A percentile compares a stretch with the other conserved stretches of the same genome.
Conservation (phyloP, 192 early-diverging fungal species). For the Haplosporangium gracile region DNA sequence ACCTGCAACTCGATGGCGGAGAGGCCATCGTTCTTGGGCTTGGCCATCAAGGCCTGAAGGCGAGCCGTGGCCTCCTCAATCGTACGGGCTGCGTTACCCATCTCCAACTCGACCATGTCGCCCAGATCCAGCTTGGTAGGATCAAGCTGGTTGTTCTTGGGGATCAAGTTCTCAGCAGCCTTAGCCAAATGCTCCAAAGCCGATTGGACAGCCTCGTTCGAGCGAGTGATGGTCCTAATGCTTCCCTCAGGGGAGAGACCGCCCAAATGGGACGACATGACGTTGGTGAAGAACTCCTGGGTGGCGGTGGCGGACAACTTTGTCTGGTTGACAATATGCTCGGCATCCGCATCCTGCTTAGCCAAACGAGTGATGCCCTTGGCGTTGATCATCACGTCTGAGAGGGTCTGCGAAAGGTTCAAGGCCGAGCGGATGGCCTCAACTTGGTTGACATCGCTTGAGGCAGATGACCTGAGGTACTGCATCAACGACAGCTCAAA, state of each 20-base stretch:
- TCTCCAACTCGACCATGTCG: conserved; percentile 93
- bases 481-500: conserved; percentile 59
- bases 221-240: conserved; percentile 80
- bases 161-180: conserved; percentile 82
- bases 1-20: conserved; percentile 88
- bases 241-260: conserved; percentile 72
- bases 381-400: conserved; percentile 86
- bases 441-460: conserved; percentile 75
- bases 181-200: conserved; percentile 79
- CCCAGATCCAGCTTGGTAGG: conserved; percentile 80
- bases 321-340: conserved; percentile 80
- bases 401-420: conserved; percentile 83
- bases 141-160: conserved; percentile 64
- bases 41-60: conserved; percentile 83
- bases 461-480: conserved; percentile 52
- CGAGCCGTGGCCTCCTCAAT: conserved; percentile 92
- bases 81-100: conserved; percentile 90
- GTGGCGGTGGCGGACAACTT: conserved; percentile 73
- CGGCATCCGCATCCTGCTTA: conserved; percentile 81
- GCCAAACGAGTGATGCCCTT: conserved; percentile 92
- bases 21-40: conserved; percentile 78
- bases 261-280: conserved; percentile 83
- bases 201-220: conserved; percentile 82
- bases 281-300: conserved; percentile 89
- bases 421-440: conserved; percentile 86